Evolutionary conservation across 2,329 filamentous ascomycete genomes (phyloP).

Genomic region (Exophiala sp.): DNA sequence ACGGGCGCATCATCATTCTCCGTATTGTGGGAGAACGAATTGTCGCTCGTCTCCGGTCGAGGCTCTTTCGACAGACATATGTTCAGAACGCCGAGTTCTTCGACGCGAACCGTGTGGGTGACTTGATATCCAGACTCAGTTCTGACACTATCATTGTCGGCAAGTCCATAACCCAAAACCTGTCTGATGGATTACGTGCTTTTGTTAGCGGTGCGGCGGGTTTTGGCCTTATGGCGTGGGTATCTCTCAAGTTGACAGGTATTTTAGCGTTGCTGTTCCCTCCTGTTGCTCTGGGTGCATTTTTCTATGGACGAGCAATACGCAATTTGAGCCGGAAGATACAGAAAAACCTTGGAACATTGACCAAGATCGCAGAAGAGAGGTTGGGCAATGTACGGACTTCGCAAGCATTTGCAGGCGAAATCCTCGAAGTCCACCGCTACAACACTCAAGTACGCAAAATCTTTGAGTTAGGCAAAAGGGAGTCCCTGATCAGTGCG

Average conservation of each 20-base stretch:
- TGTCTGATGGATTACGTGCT: constrained; percentile 91
- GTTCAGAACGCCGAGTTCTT: constrained; percentile 95
- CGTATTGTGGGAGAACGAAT: constrained; percentile 94
- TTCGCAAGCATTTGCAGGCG: constrained; percentile 91
- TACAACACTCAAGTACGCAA: constrained; percentile 91
- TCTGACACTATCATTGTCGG: constrained; percentile 97
- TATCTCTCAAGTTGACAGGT: constrained; percentile 84
- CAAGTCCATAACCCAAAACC: constrained; percentile 96
- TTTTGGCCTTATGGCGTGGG: constrained; percentile 91
- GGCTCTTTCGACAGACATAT: constrained; percentile 86
- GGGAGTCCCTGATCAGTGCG: constrained; percentile 82
- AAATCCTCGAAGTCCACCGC: constrained; percentile 81
- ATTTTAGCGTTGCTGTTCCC: constrained; percentile 84
- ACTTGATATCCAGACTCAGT: constrained; percentile 90
- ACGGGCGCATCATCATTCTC: constrained; percentile 86
- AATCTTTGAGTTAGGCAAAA: constrained; percentile 85
- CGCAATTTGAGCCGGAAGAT: constrained; percentile 87
- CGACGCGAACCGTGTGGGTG: constrained; percentile 93
- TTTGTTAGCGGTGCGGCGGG: constrained; percentile 87
- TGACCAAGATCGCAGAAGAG: constrained; percentile 98
- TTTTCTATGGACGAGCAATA: constrained; percentile 86
- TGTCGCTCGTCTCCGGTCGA: constrained; percentile 81
- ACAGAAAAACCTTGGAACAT: constrained; percentile 84
- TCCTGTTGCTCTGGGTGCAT: constrained; percentile 82
- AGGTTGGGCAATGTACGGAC: constrained; percentile 95